phyloP scores from a whole-genome alignment of 257 asterid genomes.

The Solanum chaucha region DNA sequence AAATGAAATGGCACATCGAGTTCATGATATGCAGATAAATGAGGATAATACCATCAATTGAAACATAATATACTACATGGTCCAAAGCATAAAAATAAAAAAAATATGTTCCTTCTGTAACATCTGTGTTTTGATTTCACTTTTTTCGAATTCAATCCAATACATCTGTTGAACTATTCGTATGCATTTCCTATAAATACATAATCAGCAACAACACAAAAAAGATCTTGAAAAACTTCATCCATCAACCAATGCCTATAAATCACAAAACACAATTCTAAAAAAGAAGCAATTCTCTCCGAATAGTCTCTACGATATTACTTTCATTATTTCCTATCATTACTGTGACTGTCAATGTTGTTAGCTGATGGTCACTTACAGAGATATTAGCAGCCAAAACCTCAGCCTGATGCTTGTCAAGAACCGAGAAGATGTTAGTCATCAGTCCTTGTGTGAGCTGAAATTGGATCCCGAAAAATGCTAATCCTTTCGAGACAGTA shows the following conservation, averaged over 20 bases:
- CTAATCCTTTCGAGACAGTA: constrained; percentile 22
- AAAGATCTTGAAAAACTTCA: not conserved
- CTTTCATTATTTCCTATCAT: constrained; percentile 18
- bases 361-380: constrained; percentile 24
- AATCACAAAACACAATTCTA: constrained; percentile 3
- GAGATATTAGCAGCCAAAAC: constrained; percentile 44
- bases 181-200: not conserved
- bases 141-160: not conserved
- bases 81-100: not conserved
- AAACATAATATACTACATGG: not conserved
- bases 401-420: constrained; percentile 45
- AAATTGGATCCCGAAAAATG: constrained; percentile 40
- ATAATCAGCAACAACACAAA: not conserved
- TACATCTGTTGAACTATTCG: not conserved
- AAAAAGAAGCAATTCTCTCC: constrained; percentile 31
- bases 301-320: constrained; percentile 24
- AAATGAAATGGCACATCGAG: not conserved
- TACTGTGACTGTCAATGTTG: constrained; percentile 38
- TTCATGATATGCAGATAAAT: not conserved
- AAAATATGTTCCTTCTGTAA: not conserved
- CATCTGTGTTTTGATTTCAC: not conserved
- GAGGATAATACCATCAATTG: not conserved
- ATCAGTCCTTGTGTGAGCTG: constrained; percentile 25
- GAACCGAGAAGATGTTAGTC: constrained; percentile 25
- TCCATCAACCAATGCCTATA: not conserved